Evolutionary conservation across 2,329 filamentous ascomycete species (phyloP), one percentile per base, ranked within the genome.

Genomic region (Bipolaris zeicola): DNA sequence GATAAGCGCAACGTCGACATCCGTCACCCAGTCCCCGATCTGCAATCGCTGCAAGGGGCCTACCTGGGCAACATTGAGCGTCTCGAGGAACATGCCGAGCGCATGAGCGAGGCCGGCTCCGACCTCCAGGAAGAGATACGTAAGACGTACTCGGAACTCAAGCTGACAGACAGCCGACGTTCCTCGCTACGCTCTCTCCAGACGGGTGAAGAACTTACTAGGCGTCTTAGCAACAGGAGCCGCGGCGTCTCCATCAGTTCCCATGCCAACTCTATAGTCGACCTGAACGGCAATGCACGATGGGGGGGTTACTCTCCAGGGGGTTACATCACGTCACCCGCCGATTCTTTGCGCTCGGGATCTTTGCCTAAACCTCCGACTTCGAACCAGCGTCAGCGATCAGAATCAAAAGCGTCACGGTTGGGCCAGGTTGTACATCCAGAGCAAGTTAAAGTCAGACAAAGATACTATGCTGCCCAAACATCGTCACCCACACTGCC

Each of bases 51-150:
- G 53, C 84, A 87, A 55, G 85, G 84, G 24, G 85, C 85, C 31
- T 87, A 85, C 70, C 77, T 83, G 16, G 83, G 82, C 71, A 92
- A 89, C 77, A 87, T 93, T 60, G 86, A 88, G 63, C 85, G 87
- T 47, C 84, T 93, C 60, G 90, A 94, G 76, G 87, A 89, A 63
- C 88, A 87, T 10, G 90, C 90, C 46, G 89, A 92, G 76, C 84
- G 87, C 62, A 81, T 93, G 74, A 90, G 88, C 65, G 84, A 85
- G 79, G 88, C 87, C 54, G 82, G 82, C 44, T 90, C 87, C 60
- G 91, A 90, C 60, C 89, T 92, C 69, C 89, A 89, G 67, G 86
- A 90, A 78, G 89, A 90, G 65, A 93, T 92, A 66, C 85, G 89
- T 57, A 86, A 89, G 68, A 81, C 91, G 63, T 87, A 91, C 75